phyloP scores from a whole-genome alignment of 2,329 filamentous ascomycete genomes.

The Blastomyces silverae region DNA sequence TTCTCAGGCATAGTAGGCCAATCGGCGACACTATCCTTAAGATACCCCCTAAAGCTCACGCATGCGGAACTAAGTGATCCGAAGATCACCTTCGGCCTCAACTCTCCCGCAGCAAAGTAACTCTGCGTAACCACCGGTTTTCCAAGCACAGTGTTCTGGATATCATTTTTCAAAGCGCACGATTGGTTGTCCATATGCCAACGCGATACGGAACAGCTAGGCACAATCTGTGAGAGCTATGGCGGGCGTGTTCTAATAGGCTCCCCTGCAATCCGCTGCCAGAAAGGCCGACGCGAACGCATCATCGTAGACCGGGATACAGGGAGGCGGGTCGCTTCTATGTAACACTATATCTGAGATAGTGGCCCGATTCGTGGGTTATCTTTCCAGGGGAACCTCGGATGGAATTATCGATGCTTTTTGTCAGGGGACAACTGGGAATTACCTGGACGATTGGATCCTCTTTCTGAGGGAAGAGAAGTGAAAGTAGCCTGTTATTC shows the following conservation, averaged over 20 bases:
- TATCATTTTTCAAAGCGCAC: background rate
- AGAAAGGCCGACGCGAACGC: background rate
- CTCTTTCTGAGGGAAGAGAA: too few species aligned
- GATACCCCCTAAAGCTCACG: background rate
- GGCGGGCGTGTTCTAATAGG: background rate
- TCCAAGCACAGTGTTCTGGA: background rate
- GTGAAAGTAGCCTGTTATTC: too few species aligned
- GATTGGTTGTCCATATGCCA: background rate
- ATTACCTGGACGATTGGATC: too few species aligned
- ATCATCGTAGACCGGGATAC: background rate
- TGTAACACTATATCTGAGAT: background rate
- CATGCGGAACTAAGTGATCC: background rate
- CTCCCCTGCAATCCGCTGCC: background rate
- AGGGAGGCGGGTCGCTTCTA: background rate
- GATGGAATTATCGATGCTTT: too few species aligned
- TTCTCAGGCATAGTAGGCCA: background rate
- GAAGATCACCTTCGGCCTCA: too few species aligned
- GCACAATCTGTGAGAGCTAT: background rate
- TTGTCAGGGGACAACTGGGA: too few species aligned
- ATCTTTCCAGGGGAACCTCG: background rate
- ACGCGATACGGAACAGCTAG: background rate
- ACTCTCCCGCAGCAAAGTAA: too few species aligned
- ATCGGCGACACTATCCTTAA: background rate
- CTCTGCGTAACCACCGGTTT: too few species aligned
- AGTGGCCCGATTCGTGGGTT: background rate